Base-by-base conservation (phyloP, 2,329 filamentous ascomycete genomes). In the Claviceps sp. region DNA sequence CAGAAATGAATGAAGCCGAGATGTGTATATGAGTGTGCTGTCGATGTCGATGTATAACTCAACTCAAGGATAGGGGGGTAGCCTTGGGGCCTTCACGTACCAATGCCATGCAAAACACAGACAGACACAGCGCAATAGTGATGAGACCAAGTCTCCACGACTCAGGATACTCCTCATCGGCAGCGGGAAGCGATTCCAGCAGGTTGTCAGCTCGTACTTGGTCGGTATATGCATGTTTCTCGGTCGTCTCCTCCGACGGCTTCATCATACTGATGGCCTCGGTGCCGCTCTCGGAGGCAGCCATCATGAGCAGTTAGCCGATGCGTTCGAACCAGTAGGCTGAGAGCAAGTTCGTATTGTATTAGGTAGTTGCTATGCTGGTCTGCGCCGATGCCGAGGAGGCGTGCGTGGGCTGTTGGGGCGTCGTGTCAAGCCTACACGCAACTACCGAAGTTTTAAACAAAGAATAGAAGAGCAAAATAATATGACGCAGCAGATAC, bases 21-120 rank as follows among this genome's bases (percentile, higher is more conserved):
- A 30, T 30, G 26, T 30, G 26, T 30, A 9, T 9, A 30, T 30
- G 26, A 30, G 8, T 30, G 26, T 8, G 26, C 3, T 9, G 26
- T 30, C 26, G 8, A 30, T 30, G 24, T 22, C 22, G 22, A 22
- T 22, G 26, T 30, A 4, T 30, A 30, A 30, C 26, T 24, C 5
- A 24, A 24, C 26, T 30, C 26, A 30, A 9, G 26, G 8, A 30
- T 30, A 38, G 37, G 16, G 16, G 13, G 37, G 30, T 37, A 16
- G 2, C 1, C 11, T n/a, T 22, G 22, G 8, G 43, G 22, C 18
- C 18, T 24, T 41, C 8, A 46, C 53, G 1, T 52, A 55, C 53
- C 50, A 55, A 37, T 16, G 53, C 53, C 50, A 55, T 53, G 48
- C 50, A 53, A 37, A 55, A 53, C 13, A 55, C 51, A 1, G 53